phyloP scores from a whole-genome alignment of 352 stramenopile species.

The Sclerospora graminicola region DNA sequence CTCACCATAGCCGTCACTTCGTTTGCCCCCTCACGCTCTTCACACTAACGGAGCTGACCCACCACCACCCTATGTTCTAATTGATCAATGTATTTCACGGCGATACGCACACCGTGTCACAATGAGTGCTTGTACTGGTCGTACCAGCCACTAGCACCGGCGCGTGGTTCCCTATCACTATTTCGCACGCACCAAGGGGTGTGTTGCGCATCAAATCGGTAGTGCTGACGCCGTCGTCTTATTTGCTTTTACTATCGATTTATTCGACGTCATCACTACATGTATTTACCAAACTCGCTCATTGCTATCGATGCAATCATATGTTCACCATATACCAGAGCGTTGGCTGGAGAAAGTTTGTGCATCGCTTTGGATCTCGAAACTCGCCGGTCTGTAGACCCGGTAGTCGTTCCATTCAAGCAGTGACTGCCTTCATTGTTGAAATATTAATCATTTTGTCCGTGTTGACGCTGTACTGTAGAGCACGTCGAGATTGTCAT shows the following conservation, averaged over 20 bases:
- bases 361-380: conserved; percentile 21
- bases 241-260: conserved; percentile 6
- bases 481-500: conserved; percentile 25
- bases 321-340: conserved; percentile 67
- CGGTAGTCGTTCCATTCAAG: conserved; percentile 40
- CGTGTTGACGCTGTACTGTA: conserved; percentile 51
- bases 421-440: conserved; percentile 54
- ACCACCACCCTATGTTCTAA: conserved; percentile 28
- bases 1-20: conserved; percentile 39
- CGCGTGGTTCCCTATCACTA: conserved; percentile 46
- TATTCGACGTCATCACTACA: conserved; percentile 17
- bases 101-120: conserved; percentile 24
- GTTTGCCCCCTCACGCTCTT: conserved; percentile 59
- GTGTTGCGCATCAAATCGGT: conserved; percentile 26
- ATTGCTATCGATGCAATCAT: conserved; percentile 29
- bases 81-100: conserved; percentile 21
- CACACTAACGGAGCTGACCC: conserved; percentile 39
- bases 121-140: conserved; percentile 36
- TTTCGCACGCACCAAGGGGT: conserved; percentile 18
- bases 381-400: conserved; percentile 30
- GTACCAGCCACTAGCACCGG: conserved; percentile 48
- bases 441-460: conserved; percentile 75
- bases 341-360: conserved; percentile 41
- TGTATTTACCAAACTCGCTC: conserved; percentile 15
- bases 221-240: conserved; percentile 9